Evolutionary conservation across 225 moss, liverwort and hornwort genomes (phyloP).

Genomic region (Neckera pumila): DNA sequence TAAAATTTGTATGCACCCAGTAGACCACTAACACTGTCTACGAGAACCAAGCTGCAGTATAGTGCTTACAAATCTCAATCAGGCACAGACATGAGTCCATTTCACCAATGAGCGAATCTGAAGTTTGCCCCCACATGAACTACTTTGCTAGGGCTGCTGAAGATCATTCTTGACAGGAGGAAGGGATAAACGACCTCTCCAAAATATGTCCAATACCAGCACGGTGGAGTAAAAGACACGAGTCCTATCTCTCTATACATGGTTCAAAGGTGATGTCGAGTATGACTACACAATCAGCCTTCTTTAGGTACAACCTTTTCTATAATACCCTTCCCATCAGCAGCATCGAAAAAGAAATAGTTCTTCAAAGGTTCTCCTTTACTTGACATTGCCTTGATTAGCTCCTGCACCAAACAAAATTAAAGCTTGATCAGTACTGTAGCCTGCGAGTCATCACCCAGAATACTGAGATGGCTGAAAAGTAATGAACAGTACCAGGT

Average conservation of each 20-base stretch:
- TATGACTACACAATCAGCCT: background rate
- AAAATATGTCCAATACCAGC: background rate
- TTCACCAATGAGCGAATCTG: background rate
- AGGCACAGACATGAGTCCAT: background rate
- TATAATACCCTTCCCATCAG: slow-evolving; percentile 88
- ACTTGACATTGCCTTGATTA: slow-evolving; percentile 79
- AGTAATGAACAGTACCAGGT: background rate
- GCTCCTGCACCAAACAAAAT: slow-evolving; percentile 50
- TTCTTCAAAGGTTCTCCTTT: slow-evolving; percentile 94
- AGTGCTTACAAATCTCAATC: background rate
- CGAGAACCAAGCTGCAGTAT: background rate
- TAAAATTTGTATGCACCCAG: background rate
- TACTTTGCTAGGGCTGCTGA: background rate
- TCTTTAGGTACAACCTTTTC: slow-evolving; percentile 47
- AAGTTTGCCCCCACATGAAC: background rate
- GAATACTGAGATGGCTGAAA: background rate
- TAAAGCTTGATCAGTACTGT: background rate
- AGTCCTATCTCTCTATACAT: slow-evolving; percentile 1
- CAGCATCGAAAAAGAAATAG: slow-evolving; percentile 75
- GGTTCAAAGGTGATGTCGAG: background rate
- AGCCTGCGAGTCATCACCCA: background rate
- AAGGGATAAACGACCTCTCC: background rate
- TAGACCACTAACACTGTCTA: background rate
- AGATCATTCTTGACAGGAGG: background rate
- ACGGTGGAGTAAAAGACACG: background rate